phyloP scores from a whole-genome alignment of 2,329 filamentous ascomycete species.

The Gaeumannomyces tritici region DNA sequence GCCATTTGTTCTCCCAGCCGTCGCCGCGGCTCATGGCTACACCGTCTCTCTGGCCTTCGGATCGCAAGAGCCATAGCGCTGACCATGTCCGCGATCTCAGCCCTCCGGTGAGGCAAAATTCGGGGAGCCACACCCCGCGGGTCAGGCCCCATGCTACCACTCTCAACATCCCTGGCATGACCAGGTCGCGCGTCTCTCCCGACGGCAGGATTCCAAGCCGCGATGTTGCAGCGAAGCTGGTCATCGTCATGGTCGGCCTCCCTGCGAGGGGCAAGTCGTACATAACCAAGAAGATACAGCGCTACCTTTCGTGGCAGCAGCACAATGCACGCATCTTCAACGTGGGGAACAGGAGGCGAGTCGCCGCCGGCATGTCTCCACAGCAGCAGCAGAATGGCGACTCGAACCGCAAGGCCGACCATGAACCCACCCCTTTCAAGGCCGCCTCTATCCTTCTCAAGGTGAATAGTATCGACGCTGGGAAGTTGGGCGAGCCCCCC shows the following conservation, averaged over 20 bases:
- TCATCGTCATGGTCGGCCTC: constrained; percentile 96
- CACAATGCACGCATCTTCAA: constrained; percentile 97
- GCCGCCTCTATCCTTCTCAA: constrained; percentile 45
- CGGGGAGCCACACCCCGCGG: constrained; percentile 66
- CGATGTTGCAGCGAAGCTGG: constrained; percentile 91
- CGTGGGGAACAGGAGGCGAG: constrained; percentile 80
- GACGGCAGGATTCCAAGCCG: constrained; percentile 89
- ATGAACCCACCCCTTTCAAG: constrained; percentile 27
- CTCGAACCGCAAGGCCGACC: constrained; percentile 15
- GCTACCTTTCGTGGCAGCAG: constrained; percentile 95
- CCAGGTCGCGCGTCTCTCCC: constrained; percentile 87
- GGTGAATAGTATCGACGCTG: constrained; percentile 35
- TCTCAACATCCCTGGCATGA: constrained; percentile 93
- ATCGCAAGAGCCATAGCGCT: background rate
- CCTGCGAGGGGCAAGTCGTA: constrained; percentile 96
- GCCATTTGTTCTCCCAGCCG: background rate
- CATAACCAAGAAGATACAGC: constrained; percentile 94
- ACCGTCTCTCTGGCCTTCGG: constrained; percentile 4
- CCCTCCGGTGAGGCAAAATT: constrained; percentile 61
- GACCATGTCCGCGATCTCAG: constrained; percentile 28
- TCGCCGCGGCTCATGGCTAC: background rate
- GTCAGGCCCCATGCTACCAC: constrained; percentile 81
- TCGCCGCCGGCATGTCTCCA: constrained; percentile 52
- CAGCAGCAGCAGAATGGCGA: constrained; percentile 10
- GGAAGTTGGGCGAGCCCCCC: constrained; percentile 16